Conservation (phyloP, 495 filamentous ascomycete genomes). For the Penicillium desertorum region DNA sequence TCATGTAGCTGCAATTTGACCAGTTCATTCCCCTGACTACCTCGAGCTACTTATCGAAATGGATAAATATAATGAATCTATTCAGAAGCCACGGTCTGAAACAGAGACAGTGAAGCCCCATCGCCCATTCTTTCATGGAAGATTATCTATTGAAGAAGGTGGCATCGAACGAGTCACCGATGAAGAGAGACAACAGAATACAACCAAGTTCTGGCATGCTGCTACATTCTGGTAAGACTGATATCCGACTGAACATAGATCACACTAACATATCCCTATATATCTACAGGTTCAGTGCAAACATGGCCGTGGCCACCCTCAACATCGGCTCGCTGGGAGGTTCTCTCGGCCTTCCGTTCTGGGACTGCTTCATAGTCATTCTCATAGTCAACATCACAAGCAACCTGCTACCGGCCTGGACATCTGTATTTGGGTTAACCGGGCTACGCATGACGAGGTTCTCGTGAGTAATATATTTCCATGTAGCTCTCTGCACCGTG, state of each 20-base stretch:
- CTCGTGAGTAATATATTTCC: conserved; percentile 24
- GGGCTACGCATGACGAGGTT: conserved; percentile 43
- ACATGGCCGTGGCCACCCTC: conserved; percentile 66
- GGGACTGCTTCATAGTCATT: conserved; percentile 64
- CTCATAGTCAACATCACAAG: conserved; percentile 56
- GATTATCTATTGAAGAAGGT: conserved; percentile 57
- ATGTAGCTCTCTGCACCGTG: not conserved
- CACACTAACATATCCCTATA: not conserved
- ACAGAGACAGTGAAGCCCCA: not conserved
- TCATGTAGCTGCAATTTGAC: not conserved
- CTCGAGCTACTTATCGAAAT: conserved; percentile 1
- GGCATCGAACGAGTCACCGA: conserved; percentile 67
- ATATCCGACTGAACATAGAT: not conserved
- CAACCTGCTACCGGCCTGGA: conserved; percentile 38
- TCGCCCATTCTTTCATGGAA: conserved; percentile 11
- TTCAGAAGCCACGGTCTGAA: conserved; percentile 1
- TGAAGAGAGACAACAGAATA: conserved; percentile 59
- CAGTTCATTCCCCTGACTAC: not conserved
- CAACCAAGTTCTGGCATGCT: conserved; percentile 43
- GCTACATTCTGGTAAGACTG: conserved; percentile 51
- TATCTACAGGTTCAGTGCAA: conserved; percentile 53
- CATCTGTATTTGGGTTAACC: conserved; percentile 36
- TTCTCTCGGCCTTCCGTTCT: conserved; percentile 37
- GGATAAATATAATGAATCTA: not conserved
- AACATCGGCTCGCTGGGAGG: conserved; percentile 59